Percentiles rank a stretch among this genome's conserved stretches.
phyloP scores from a whole-genome alignment of 352 stramenopile genomes.

The Phytophthora colocasiae region DNA sequence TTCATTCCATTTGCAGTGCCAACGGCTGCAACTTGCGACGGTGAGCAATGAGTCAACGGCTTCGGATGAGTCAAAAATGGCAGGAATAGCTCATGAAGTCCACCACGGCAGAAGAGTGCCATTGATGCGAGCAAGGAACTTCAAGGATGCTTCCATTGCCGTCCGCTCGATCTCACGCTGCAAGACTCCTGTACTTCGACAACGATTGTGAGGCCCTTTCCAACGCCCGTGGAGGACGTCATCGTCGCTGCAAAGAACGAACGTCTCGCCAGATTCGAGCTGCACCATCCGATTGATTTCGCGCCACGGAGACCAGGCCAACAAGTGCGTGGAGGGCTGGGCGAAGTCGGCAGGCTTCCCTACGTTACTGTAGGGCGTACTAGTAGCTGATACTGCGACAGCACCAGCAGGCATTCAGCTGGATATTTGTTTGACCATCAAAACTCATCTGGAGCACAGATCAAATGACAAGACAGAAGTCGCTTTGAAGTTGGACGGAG shows the following conservation, averaged over 20 bases:
- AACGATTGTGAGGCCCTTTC: constrained; percentile 12
- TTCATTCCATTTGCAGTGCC: neutral
- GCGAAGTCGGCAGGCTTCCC: constrained; percentile 17
- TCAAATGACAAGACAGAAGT: neutral
- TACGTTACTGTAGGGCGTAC: no score
- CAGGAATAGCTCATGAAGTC: neutral
- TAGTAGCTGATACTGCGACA: no score
- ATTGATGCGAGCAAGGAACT: neutral
- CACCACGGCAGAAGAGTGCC: neutral
- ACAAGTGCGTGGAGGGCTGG: constrained; percentile 19
- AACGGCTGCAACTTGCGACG: neutral
- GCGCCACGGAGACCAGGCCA: constrained; percentile 1
- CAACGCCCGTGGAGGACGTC: constrained; percentile 3
- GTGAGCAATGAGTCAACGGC: constrained; percentile 5
- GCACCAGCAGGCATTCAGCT: constrained; percentile 1
- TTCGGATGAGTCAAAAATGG: constrained; percentile 5
- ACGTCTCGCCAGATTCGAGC: constrained; percentile 2
- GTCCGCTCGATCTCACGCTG: constrained; percentile 12
- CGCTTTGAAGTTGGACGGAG: constrained; percentile 28
- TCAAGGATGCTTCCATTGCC: no score
- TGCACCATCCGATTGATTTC: constrained; percentile 19
- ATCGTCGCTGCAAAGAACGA: constrained; percentile 14
- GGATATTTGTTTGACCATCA: no score
- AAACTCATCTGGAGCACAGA: neutral
- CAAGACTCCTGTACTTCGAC: neutral